These are phyloP conservation scores for Globisporangium nagaii DNA, from an alignment of 352 stramenopile genomes.

Conservation along the genomic window DNA sequence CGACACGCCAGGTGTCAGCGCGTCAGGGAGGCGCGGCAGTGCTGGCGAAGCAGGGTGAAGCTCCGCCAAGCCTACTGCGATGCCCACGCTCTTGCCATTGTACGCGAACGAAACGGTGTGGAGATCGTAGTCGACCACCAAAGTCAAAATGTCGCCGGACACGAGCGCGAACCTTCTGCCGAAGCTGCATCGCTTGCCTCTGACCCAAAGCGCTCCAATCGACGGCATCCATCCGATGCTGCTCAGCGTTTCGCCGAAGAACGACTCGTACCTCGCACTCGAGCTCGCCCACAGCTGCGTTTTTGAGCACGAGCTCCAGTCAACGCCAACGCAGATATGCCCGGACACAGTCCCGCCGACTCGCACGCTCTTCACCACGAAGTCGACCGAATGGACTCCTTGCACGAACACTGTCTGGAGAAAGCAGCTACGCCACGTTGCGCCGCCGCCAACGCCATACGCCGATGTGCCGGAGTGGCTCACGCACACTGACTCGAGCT, in stretches of 20 bases:
- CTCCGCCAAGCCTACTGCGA: conserved; percentile 41
- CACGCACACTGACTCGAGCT: conserved; percentile 48
- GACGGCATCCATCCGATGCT: conserved; percentile 85
- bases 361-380: conserved; percentile 67
- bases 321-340: conserved; percentile 71
- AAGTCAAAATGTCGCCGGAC: conserved; percentile 65
- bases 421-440: conserved; percentile 63
- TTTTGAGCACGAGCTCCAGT: conserved; percentile 32
- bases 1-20: conserved; percentile 53
- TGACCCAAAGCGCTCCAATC: conserved; percentile 68
- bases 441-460: conserved; percentile 42
- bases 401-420: conserved; percentile 54
- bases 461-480: conserved; percentile 71
- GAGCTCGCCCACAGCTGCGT: not conserved
- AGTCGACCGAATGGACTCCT: conserved; percentile 75
- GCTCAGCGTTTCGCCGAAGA: conserved; percentile 37
- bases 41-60: conserved; percentile 28
- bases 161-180: conserved; percentile 34
- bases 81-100: conserved; percentile 53
- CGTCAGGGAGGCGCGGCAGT: conserved; percentile 25
- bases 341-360: conserved; percentile 55
- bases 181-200: conserved; percentile 50
- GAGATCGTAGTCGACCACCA: conserved; percentile 72
- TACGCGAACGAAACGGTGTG: conserved; percentile 67
- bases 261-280: conserved; percentile 20